These are phyloP conservation scores for Trichoderma gracile DNA, from an alignment of 2,329 filamentous ascomycete species.

Conservation along the genomic window DNA sequence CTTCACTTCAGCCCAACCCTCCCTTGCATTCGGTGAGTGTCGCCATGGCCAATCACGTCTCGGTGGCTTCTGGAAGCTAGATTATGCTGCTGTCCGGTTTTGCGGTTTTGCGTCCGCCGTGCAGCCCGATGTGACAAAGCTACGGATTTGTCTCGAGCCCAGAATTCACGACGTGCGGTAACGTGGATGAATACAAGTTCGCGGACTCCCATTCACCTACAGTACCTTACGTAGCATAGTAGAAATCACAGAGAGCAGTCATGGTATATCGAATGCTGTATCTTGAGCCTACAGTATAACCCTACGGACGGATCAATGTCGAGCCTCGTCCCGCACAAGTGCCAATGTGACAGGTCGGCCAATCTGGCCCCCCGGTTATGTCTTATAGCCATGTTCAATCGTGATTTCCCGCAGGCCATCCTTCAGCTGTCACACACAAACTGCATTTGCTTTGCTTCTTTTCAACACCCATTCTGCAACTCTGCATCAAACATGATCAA, in stretches of 20 bases:
- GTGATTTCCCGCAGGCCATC: not conserved
- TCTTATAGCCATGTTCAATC: not conserved
- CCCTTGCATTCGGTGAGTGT: conserved; percentile 2
- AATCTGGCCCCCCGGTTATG: not conserved
- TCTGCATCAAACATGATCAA: not conserved
- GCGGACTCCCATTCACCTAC: too few relatives aligned
- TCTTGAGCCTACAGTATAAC: too few relatives aligned
- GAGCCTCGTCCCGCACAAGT: too few relatives aligned
- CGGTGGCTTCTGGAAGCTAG: not conserved
- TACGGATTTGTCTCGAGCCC: not conserved
- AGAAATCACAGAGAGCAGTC: too few relatives aligned
- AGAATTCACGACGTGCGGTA: too few relatives aligned
- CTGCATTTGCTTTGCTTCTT: conserved; percentile 7
- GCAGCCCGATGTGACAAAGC: not conserved
- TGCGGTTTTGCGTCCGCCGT: not conserved
- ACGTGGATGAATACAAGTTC: too few relatives aligned
- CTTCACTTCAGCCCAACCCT: not conserved
- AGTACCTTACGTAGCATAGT: too few relatives aligned
- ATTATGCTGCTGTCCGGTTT: not conserved
- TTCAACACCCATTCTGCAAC: too few relatives aligned
- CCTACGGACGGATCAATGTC: not conserved
- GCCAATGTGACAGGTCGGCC: not conserved
- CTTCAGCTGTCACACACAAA: not conserved
- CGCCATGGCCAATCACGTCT: not conserved
- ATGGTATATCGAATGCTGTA: too few relatives aligned